Conservation (phyloP, 345 rosid species). For the Citrus sinensis region DVS_A1.0 CM039165.1:37398501-37399000, state of each 20-base stretch:
- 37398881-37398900: not conserved
- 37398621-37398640: not conserved
- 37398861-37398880: not conserved
- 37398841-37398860: not conserved
- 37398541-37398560: not conserved
- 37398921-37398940: conserved; percentile 5
- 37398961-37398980: not conserved
- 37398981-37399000: not conserved
- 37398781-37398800: not conserved
- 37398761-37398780: not conserved
- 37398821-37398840: not conserved
- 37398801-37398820: not conserved
- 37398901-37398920: not conserved
- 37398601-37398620: not conserved
- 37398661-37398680: not conserved
- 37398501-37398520: too few species aligned
- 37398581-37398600: not conserved
- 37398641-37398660: not conserved
- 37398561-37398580: not conserved
- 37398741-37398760: not conserved
- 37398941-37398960: conserved; percentile 21
- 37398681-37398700: not conserved
- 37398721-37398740: not conserved
- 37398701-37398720: not conserved
- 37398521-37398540: not conserved